A percentile compares a stretch with the other conserved stretches of the same genome.
Conservation (phyloP, 1,139 yeast genomes). For the Pneumocystis jirovecii region DNA sequence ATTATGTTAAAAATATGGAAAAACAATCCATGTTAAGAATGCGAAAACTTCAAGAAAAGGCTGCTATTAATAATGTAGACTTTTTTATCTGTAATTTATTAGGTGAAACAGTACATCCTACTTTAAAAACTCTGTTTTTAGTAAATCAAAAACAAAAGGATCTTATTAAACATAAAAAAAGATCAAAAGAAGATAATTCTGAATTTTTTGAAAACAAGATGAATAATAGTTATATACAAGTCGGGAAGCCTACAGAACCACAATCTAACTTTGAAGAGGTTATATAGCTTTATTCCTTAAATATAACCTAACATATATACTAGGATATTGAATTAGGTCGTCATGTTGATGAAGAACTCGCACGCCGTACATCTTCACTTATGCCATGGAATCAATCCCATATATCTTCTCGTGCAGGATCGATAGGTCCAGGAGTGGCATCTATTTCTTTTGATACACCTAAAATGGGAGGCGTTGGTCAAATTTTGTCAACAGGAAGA, state of each 20-base stretch:
- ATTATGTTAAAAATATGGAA: background rate
- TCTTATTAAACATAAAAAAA: background rate
- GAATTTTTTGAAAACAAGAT: background rate
- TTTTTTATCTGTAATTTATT: background rate
- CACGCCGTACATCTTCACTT: background rate
- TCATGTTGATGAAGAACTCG: background rate
- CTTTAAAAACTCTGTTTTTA: background rate
- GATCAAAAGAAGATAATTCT: background rate
- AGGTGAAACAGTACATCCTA: background rate
- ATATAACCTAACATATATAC: background rate
- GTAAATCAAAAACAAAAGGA: background rate
- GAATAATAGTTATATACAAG: background rate
- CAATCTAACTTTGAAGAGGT: background rate
- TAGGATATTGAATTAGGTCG: conserved; percentile 1
- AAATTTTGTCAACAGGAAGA: background rate
- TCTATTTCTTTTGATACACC: background rate
- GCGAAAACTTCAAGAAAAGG: background rate
- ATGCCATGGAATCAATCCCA: conserved; percentile 2
- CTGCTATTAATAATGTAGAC: background rate
- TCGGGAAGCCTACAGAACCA: background rate
- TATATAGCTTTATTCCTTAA: background rate
- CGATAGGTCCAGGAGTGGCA: background rate
- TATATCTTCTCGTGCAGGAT: background rate
- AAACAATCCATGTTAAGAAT: background rate
- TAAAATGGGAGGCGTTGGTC: background rate